These are phyloP conservation scores for Aspergillus sp. DNA, from an alignment of 2,329 filamentous ascomycete species.

Conservation along the genomic window DNA sequence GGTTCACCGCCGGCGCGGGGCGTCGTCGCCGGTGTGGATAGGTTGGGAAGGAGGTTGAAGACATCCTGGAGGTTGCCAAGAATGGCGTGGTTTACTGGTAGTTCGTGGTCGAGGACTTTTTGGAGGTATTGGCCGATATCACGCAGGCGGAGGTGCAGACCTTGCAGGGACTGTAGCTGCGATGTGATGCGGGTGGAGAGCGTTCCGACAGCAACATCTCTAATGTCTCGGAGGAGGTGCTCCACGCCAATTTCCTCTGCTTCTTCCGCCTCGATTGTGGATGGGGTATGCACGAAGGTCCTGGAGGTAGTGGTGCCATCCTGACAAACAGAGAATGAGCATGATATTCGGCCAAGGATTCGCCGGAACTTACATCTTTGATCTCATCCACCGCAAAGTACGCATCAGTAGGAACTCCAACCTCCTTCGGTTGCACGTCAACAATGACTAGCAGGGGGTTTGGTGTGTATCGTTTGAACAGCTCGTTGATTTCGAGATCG, in stretches of 20 bases:
- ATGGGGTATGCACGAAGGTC: conserved; percentile 97
- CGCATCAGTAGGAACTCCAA: conserved; percentile 94
- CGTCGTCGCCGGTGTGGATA: conserved; percentile 74
- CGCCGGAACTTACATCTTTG: conserved; percentile 75
- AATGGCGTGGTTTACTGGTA: conserved; percentile 96
- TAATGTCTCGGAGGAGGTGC: conserved; percentile 94
- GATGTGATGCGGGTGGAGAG: conserved; percentile 95
- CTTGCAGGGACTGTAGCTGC: conserved; percentile 95
- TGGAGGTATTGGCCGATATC: conserved; percentile 95
- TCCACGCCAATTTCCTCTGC: conserved; percentile 99
- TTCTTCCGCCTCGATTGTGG: conserved; percentile 97
- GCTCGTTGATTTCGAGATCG: conserved; percentile 97
- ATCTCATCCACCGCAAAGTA: conserved; percentile 99
- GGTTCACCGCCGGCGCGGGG: conserved; percentile 56
- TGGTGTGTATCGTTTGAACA: conserved; percentile 98
- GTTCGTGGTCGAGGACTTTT: conserved; percentile 88
- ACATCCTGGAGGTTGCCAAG: conserved; percentile 98
- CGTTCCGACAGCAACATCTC: conserved; percentile 95
- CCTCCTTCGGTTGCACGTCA: conserved; percentile 96
- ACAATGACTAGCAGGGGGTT: conserved; percentile 97
- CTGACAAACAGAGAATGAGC: conserved; percentile 47
- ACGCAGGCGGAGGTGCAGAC: conserved; percentile 86
- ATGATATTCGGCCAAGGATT: not conserved
- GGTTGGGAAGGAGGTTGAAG: conserved; percentile 96
- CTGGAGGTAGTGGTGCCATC: conserved; percentile 95